Conservation (phyloP, 129 eudicot genomes). For the Lactuca saligna region DNA sequence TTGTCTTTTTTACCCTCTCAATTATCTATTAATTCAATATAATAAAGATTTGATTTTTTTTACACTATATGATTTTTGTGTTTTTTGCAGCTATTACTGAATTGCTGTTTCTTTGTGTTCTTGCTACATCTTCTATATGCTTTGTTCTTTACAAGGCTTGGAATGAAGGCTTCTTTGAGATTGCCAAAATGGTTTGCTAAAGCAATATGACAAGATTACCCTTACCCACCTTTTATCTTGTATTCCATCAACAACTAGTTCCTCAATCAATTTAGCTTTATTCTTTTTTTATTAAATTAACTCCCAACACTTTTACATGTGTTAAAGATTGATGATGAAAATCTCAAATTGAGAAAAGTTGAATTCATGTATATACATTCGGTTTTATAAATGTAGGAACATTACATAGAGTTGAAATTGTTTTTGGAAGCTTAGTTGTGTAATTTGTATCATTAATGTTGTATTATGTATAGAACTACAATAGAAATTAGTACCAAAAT, state of each 20-base stretch:
- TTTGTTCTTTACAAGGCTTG: conserved; percentile 76
- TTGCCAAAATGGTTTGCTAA: conserved; percentile 75
- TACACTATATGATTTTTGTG: too few relatives aligned
- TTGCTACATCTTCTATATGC: conserved; percentile 87
- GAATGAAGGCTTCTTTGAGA: conserved; percentile 72
- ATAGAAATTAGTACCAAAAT: too few relatives aligned
- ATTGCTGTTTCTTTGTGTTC: conserved; percentile 72
- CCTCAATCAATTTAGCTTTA: neutral
- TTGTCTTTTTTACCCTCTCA: conserved; percentile 25
- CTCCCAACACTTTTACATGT: neutral
- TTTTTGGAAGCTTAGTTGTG: too few relatives aligned
- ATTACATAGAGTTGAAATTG: neutral
- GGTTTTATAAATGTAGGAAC: too few relatives aligned
- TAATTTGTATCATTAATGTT: too few relatives aligned
- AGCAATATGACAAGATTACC: conserved; percentile 48
- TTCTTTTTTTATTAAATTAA: neutral
- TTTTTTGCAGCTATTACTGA: conserved; percentile 69
- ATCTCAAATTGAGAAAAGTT: too few relatives aligned
- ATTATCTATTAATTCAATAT: neutral
- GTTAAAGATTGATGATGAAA: too few relatives aligned
- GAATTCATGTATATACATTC: neutral
- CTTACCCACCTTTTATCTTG: neutral
- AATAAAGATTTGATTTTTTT: too few relatives aligned
- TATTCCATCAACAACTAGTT: conserved; percentile 8
- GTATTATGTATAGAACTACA: too few relatives aligned